These are phyloP conservation scores for Curvularia spicifera DNA, from an alignment of 2,329 filamentous ascomycete species.

Conservation along the genomic window DNA sequence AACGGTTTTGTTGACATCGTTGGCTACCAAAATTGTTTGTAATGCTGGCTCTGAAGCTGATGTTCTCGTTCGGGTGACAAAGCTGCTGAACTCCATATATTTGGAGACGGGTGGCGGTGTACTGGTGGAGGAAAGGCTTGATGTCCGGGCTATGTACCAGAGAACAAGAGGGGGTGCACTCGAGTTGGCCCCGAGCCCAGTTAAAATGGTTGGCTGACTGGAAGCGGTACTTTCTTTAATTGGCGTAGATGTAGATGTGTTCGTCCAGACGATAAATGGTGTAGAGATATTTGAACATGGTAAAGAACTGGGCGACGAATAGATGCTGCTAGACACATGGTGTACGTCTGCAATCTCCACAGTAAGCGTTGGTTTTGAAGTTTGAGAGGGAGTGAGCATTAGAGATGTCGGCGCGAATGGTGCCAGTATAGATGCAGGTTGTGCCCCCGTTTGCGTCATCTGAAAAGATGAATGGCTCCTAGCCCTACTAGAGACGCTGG, in stretches of 20 bases:
- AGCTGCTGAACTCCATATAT: not conserved
- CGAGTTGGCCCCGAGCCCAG: not conserved
- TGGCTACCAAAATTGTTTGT: not conserved
- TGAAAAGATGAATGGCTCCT: not conserved
- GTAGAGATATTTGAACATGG: not conserved
- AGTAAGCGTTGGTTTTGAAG: not conserved
- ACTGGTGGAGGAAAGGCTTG: not conserved
- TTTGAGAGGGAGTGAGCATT: not conserved
- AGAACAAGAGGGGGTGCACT: not conserved
- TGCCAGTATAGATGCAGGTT: not conserved
- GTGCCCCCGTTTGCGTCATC: not conserved
- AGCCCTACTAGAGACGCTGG: not conserved
- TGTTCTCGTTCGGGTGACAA: slow-evolving; percentile 4
- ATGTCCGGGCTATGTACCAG: not conserved
- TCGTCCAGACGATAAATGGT: not conserved
- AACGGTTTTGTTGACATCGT: not conserved
- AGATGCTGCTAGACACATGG: not conserved
- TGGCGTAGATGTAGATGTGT: not conserved
- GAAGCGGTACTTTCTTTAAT: not conserved
- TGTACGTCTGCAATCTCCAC: not conserved
- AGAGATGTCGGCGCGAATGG: not conserved
- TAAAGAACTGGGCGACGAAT: not conserved
- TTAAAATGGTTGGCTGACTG: not conserved
- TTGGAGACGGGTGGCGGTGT: not conserved
- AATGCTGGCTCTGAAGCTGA: not conserved